phyloP scores from a whole-genome alignment of 1,139 yeast species.

The Arxiozyma slooffiae region DNA sequence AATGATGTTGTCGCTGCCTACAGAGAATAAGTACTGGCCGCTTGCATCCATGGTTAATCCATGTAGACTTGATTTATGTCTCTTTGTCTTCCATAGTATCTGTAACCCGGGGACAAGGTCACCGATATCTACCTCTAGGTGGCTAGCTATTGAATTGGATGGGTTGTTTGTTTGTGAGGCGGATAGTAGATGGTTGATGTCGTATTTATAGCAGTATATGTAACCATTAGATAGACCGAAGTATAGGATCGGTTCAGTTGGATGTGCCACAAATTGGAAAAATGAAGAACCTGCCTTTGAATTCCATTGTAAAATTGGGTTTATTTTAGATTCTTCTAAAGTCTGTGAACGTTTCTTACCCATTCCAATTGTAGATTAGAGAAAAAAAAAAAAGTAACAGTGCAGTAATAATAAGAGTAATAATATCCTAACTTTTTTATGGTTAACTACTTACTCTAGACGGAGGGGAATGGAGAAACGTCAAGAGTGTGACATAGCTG shows the following conservation, averaged over 20 bases:
- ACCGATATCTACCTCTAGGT: not conserved
- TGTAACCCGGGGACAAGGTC: not conserved
- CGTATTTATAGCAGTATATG: conserved; percentile 48
- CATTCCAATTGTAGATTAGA: not conserved
- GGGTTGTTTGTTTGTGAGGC: conserved; percentile 9
- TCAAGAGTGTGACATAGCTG: too few species aligned
- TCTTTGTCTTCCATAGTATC: conserved; percentile 69
- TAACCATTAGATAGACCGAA: conserved; percentile 78
- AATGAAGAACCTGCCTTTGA: conserved; percentile 36
- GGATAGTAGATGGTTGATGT: conserved; percentile 32
- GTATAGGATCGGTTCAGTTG: conserved; percentile 52
- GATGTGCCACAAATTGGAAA: conserved; percentile 75
- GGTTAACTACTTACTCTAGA: too few species aligned
- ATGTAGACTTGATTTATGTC: conserved; percentile 87
- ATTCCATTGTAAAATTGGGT: conserved; percentile 36
- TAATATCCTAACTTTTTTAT: too few species aligned
- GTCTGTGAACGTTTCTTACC: conserved; percentile 13
- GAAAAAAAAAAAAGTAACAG: not conserved
- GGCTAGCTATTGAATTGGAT: not conserved
- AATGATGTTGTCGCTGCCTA: conserved; percentile 71
- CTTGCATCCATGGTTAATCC: conserved; percentile 57
- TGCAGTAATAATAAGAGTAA: too few species aligned
- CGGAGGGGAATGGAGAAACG: too few species aligned
- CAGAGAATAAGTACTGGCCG: conserved; percentile 43
- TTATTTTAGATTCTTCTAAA: conserved; percentile 33